Conservation (phyloP, 768 basidiomycete species). For the Leccinum longicurvipes region DNA sequence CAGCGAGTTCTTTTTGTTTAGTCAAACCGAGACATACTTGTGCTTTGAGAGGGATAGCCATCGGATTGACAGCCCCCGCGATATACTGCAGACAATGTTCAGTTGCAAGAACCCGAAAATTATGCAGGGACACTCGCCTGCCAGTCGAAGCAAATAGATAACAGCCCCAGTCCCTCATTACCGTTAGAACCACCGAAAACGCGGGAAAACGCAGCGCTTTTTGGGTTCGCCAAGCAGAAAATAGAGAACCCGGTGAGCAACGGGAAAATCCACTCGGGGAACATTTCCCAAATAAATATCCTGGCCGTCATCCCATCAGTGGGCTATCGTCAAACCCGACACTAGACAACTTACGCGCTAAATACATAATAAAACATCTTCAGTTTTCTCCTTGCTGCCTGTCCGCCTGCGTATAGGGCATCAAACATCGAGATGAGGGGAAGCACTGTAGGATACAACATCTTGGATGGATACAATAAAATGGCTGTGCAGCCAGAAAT, state of each 20-base stretch:
- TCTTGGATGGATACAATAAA: constrained; percentile 42
- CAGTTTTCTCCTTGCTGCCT: constrained; percentile 38
- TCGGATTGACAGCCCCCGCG: constrained; percentile 39
- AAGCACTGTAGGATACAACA: constrained; percentile 40
- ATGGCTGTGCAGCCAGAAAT: constrained; percentile 5
- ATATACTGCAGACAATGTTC: constrained; percentile 19
- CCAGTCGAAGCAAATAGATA: constrained; percentile 62
- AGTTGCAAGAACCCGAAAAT: background rate
- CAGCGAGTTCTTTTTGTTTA: background rate
- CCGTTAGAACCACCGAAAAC: constrained; percentile 64
- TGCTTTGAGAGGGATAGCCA: constrained; percentile 54
- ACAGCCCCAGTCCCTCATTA: constrained; percentile 65
- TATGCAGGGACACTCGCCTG: constrained; percentile 30
- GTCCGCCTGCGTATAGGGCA: constrained; percentile 40
- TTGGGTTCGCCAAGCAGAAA: constrained; percentile 54
- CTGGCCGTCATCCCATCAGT: constrained; percentile 20
- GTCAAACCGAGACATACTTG: constrained; percentile 31
- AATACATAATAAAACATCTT: constrained; percentile 26
- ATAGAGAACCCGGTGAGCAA: constrained; percentile 60
- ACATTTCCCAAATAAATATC: constrained; percentile 30
- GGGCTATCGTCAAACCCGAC: constrained; percentile 4
- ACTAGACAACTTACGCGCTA: constrained; percentile 23
- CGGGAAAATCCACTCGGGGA: constrained; percentile 44
- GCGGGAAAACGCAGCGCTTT: constrained; percentile 29
- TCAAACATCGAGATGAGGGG: constrained; percentile 27